phyloP scores from a whole-genome alignment of 495 filamentous ascomycete species.

The Eremomyces bilateralis region DNA sequence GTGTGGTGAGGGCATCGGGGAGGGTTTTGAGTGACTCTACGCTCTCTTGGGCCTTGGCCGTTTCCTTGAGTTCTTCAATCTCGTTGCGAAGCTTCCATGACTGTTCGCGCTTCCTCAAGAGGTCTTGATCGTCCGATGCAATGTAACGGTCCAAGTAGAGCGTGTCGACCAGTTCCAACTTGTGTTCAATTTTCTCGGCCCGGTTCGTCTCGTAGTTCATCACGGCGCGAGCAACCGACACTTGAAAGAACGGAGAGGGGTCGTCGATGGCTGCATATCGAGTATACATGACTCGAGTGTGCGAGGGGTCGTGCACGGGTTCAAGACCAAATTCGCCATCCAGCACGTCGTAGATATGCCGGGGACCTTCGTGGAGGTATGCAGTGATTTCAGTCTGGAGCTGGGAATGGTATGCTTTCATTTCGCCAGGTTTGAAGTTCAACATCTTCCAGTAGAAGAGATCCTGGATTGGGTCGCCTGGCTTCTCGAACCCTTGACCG shows the following conservation, averaged over 20 bases:
- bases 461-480: slow-evolving; percentile 57
- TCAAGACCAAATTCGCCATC: slow-evolving; percentile 67
- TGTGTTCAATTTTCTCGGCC: slow-evolving; percentile 56
- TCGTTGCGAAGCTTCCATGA: slow-evolving; percentile 55
- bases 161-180: slow-evolving; percentile 47
- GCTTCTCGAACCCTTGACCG: slow-evolving; percentile 42
- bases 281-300: too few species aligned
- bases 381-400: too few species aligned
- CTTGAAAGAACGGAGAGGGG: slow-evolving; percentile 66
- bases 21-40: slow-evolving; percentile 8
- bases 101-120: slow-evolving; percentile 39
- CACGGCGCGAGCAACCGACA: slow-evolving; percentile 65
- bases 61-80: slow-evolving; percentile 31
- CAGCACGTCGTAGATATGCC: slow-evolving; percentile 63
- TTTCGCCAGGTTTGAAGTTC: slow-evolving; percentile 4
- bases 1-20: slow-evolving; percentile 7
- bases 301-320: too few species aligned
- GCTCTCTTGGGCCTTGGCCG: too few species aligned
- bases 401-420: slow-evolving; percentile 2
- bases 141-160: slow-evolving; percentile 84
- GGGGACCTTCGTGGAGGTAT: slow-evolving; percentile 2
- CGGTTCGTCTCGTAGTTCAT: slow-evolving; percentile 37
- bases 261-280: slow-evolving; percentile 56
- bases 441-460: slow-evolving; percentile 8
- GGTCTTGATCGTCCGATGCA: slow-evolving; percentile 36